Base-by-base conservation (phyloP, 169 alveolate species). In the Plasmodium knowlesi region DNA sequence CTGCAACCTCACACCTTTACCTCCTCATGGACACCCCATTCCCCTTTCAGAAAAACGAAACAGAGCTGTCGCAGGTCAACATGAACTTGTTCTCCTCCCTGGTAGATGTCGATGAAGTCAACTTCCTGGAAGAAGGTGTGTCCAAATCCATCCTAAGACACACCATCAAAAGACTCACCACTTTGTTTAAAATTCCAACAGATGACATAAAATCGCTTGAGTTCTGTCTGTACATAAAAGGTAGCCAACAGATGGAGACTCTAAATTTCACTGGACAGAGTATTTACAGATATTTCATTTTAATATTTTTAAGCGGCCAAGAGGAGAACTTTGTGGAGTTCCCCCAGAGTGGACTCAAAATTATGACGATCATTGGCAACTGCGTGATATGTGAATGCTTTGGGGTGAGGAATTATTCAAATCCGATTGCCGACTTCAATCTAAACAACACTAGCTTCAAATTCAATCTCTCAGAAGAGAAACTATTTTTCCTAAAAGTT, bases 141-240 rank as follows among this genome's bases (percentile, higher is more conserved):
- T 86, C 93, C 61, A 86, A 37, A 37, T 86, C 93, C 32, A 74
- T 86, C 34, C 67, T 86, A 22, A 86, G 86, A 74, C 93, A 53
- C 54, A 39, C 32, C 10, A 50, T 86, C 1, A 86, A 39, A 25
- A 73, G 93, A 25, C 50, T 86, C 25, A 86, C 79, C 39, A 32
- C 82, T 5, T 78, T 86, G 30, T 86, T 86, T 54, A 43, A 86
- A 74, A 86, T 86, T 10, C 83, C 86, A 86, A 86, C 79, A 37
- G 57, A 86, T 86, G 71, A 73, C 37, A 86, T 86, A 16, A 9
- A 22, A 22, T 28, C 86, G 30, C 37, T 86, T 1, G 84, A 86
- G 37, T 86, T 86, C 46, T 86, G 93, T 86, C 14, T 86, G 39
- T 86, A 86, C 70, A 2, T 86, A 76, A 86, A 74, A 86, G 70